Evolutionary conservation across 169 alveolate genomes (phyloP), one percentile per base, ranked within the genome.

Genomic region (Plasmodium gaboni): DNA sequence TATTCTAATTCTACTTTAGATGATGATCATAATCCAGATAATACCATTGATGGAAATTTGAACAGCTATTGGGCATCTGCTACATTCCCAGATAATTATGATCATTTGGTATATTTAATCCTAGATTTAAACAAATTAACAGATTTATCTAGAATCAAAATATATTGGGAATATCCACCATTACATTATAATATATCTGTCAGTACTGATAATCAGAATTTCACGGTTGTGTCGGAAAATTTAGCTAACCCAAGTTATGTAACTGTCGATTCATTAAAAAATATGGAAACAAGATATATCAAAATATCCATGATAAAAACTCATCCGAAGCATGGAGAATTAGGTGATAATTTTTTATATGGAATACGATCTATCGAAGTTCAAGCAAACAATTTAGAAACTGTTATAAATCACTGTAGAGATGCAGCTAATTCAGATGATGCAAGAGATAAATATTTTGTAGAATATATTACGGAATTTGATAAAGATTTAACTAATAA

Each of bases 81-180:
- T 22, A 87, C 95, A 10, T 96, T 95, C 70, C 95, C 92, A 22
- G 97, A 91, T 44, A 80, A 76, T 26, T 93, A 89, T 42, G 94
- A 92, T 15, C 96, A 94, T 60, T 76, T 88, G 42, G 95, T 93
- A 15, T 71, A 65, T 42, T 57, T 95, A 2, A 91, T 93, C 5
- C n/a, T 95, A 53, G 90, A 95, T 87, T 91, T 95, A 61, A 96
- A 97, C 92, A 73, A 60, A 80, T 22, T 74, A 44, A 93, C 72
- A 32, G 94, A 93, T 44, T 86, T 94, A 26, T 87, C 96, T 55
- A 83, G 96, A 46, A 78, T 95, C 9, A 68, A 95, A 59, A 94
- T 96, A 17, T 96, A 94, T 59, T 96, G 98, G 98, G 98, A 96
- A 73, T 96, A 95, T 65, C 98, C 97, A 53, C 97, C 98, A 3